A percentile compares a stretch with the other conserved stretches of the same genome.
Conservation (phyloP, 2,329 filamentous ascomycete species). For the Penicillium sumatraense region DNA sequence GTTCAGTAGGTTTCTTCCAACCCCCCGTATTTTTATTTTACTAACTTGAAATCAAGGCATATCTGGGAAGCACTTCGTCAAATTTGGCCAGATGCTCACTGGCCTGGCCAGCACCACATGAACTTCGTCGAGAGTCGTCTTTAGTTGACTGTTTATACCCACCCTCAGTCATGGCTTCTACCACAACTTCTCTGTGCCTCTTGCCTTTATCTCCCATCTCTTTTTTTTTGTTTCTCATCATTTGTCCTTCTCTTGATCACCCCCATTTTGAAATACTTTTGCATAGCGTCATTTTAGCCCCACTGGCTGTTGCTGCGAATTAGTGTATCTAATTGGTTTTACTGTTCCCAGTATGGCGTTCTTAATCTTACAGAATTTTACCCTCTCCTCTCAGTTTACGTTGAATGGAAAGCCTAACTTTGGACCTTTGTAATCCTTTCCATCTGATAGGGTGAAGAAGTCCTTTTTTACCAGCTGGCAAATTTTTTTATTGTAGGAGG, state of each 20-base stretch:
- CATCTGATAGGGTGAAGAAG: too few species aligned
- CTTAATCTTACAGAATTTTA: too few species aligned
- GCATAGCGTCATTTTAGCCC: constrained; percentile 22
- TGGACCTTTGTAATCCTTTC: too few species aligned
- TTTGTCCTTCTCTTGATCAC: background rate
- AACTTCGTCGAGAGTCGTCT: constrained; percentile 78
- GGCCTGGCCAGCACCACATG: constrained; percentile 74
- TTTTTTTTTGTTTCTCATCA: background rate
- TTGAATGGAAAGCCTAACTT: too few species aligned
- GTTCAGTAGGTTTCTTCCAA: constrained; percentile 69
- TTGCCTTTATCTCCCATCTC: background rate
- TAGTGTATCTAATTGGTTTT: constrained; percentile 3
- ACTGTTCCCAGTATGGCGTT: too few species aligned
- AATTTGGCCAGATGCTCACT: constrained; percentile 89
- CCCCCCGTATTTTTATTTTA: background rate
- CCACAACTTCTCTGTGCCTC: too few species aligned
- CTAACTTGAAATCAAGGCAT: constrained; percentile 59
- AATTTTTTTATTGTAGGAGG: too few species aligned
- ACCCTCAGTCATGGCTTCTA: too few species aligned
- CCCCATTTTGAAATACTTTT: constrained; percentile 15
- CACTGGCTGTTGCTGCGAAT: constrained; percentile 13
- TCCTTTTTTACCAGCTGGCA: too few species aligned
- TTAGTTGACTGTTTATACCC: constrained; percentile 48
- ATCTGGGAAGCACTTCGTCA: constrained; percentile 92
- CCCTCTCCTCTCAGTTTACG: too few species aligned